A percentile compares a stretch with the other conserved stretches of the same genome.
Evolutionary conservation across 2,329 filamentous ascomycete species (phyloP).

Genomic region (Ascochyta viciae-villosae): DNA sequence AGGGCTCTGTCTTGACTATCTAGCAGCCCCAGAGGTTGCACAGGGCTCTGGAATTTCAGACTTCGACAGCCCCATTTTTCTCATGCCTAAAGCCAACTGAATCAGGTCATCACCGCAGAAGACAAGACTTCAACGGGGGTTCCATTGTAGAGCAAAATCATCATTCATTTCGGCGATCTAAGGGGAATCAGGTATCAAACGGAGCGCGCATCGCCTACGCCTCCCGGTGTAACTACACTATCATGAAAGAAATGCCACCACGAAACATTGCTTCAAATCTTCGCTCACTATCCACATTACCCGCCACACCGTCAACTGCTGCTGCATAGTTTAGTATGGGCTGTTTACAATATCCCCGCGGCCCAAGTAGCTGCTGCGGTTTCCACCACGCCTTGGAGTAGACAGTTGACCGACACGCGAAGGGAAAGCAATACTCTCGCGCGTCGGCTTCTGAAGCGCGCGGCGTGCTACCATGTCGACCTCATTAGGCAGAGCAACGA

Average conservation of each 20-base stretch:
- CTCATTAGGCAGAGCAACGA: slow-evolving; percentile 94
- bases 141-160: not conserved
- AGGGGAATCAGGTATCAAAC: slow-evolving; percentile 18
- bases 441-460: slow-evolving; percentile 83
- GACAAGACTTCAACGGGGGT: no score
- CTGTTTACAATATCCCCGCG: slow-evolving; percentile 85
- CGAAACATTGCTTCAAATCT: slow-evolving; percentile 1
- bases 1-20: no score
- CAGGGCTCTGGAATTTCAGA: no score
- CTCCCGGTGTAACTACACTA: slow-evolving; percentile 1
- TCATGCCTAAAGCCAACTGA: no score
- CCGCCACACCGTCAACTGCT: not conserved
- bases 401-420: slow-evolving; percentile 53
- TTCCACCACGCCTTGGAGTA: slow-evolving; percentile 41
- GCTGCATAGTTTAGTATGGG: slow-evolving; percentile 56
- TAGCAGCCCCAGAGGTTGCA: no score
- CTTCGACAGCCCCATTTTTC: no score
- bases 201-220: slow-evolving; percentile 4
- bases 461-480: slow-evolving; percentile 96
- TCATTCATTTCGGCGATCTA: slow-evolving; percentile 13
- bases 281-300: not conserved
- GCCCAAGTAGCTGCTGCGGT: slow-evolving; percentile 73
- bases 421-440: slow-evolving; percentile 83
- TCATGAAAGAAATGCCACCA: not conserved
- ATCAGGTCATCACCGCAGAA: no score